A percentile compares a stretch with the other conserved stretches of the same genome.
Conservation (phyloP, 805 yeast genomes). For the Wickerhamiella sergipiensis region DNA sequence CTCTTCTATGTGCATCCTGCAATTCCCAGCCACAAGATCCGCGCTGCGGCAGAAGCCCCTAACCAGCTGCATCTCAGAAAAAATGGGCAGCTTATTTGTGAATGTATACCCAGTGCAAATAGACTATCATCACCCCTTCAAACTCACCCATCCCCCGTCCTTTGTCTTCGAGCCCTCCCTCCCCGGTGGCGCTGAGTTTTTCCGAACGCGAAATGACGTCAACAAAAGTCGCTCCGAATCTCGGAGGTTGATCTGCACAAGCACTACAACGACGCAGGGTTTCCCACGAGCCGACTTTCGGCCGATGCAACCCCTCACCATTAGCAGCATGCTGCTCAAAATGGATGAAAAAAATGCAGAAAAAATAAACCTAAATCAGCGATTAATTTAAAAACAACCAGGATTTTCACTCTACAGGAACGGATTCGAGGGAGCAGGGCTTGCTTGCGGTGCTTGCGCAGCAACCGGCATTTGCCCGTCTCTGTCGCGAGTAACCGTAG, state of each 20-base stretch:
- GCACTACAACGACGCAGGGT: not conserved
- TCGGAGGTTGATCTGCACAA: not conserved
- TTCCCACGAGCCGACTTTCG: not conserved
- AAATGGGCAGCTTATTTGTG: too few relatives aligned
- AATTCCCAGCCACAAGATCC: not conserved
- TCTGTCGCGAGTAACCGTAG: conserved; percentile 27
- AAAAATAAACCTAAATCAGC: too few relatives aligned
- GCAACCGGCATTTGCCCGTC: not conserved
- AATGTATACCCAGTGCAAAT: too few relatives aligned
- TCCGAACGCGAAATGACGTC: not conserved
- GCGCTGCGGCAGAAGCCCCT: not conserved
- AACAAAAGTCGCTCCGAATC: not conserved
- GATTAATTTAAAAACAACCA: too few relatives aligned
- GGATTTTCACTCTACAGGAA: not conserved
- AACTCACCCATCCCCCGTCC: too few relatives aligned
- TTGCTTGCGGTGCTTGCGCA: not conserved
- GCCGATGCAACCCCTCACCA: not conserved
- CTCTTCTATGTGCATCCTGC: not conserved
- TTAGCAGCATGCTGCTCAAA: too few relatives aligned
- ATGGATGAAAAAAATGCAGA: too few relatives aligned
- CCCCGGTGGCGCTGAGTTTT: not conserved
- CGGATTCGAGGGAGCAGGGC: not conserved
- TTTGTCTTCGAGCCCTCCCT: too few relatives aligned
- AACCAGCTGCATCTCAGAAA: not conserved
- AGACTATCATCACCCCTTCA: too few relatives aligned